These are phyloP conservation scores for Zymoseptoria brevis DNA, from an alignment of 2,329 filamentous ascomycete species.

Conservation along the genomic window DNA sequence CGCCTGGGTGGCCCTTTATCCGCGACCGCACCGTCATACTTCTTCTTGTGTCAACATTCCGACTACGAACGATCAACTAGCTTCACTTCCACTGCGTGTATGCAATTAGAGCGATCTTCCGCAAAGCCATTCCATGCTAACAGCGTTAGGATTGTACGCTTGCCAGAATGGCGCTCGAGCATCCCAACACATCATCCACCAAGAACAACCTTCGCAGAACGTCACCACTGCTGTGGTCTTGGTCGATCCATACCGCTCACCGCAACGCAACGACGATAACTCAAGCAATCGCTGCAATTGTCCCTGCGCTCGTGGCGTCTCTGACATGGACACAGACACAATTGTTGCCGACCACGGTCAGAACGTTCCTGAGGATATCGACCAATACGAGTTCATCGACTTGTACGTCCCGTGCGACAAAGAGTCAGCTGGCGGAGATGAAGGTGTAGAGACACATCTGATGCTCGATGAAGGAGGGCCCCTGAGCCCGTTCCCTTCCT, in stretches of 20 bases:
- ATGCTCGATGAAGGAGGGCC: conserved; percentile 5
- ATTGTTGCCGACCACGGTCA: not conserved
- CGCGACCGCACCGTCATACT: too few species aligned
- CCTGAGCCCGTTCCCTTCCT: not conserved
- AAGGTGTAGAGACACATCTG: conserved; percentile 4
- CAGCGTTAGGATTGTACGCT: not conserved
- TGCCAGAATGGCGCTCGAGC: not conserved
- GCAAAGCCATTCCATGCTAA: not conserved
- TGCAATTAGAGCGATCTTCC: not conserved
- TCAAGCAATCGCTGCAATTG: conserved; percentile 3
- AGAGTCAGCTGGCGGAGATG: not conserved
- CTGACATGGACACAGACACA: not conserved
- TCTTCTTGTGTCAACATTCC: not conserved
- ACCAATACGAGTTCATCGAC: not conserved
- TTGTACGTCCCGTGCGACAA: not conserved
- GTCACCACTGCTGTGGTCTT: not conserved
- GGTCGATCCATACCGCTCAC: conserved; percentile 3
- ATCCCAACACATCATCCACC: not conserved
- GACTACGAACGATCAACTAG: not conserved
- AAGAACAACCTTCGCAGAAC: not conserved
- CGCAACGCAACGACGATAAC: conserved; percentile 5
- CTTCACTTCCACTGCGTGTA: not conserved
- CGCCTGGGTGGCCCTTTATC: too few species aligned
- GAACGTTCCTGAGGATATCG: not conserved
- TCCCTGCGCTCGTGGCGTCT: not conserved